Conservation (phyloP, 2,329 filamentous ascomycete genomes). For the Aureobasidium sp. region DNA sequence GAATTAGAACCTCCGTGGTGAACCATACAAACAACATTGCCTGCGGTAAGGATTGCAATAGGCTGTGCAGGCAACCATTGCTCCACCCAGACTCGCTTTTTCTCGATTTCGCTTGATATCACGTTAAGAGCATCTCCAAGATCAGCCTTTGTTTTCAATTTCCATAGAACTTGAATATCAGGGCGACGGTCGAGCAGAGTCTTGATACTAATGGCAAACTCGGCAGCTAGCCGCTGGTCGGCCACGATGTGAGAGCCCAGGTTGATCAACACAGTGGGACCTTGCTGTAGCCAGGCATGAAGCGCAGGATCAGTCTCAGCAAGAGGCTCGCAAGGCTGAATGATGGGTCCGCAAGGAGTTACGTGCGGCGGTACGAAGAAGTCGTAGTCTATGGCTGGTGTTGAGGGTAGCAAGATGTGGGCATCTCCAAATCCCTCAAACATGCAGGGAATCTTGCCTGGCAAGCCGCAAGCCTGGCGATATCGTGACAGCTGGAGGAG, state of each 20-base stretch:
- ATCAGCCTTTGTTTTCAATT: slow-evolving; percentile 1
- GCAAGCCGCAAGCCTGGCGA: neutral
- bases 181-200: slow-evolving; percentile 2
- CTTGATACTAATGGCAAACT: slow-evolving; percentile 1
- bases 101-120: neutral
- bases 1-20: slow-evolving; percentile 15
- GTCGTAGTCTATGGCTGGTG: neutral
- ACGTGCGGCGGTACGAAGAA: neutral
- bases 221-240: neutral
- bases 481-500: neutral
- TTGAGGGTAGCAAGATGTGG: neutral
- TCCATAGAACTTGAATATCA: slow-evolving; percentile 12
- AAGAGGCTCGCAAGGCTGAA: neutral
- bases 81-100: slow-evolving; percentile 1
- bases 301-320: neutral
- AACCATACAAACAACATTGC: slow-evolving; percentile 4
- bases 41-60: neutral
- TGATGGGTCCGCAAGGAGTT: neutral
- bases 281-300: neutral
- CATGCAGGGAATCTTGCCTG: neutral
- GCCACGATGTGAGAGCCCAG: slow-evolving; percentile 3
- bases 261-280: slow-evolving; percentile 13
- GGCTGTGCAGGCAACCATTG: slow-evolving; percentile 12
- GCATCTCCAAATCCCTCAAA: neutral
- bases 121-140: neutral